Percentiles rank a stretch among this genome's conserved stretches.
phyloP scores from a whole-genome alignment of 768 basidiomycete species.

The Leucocoprinus sp. region DNA sequence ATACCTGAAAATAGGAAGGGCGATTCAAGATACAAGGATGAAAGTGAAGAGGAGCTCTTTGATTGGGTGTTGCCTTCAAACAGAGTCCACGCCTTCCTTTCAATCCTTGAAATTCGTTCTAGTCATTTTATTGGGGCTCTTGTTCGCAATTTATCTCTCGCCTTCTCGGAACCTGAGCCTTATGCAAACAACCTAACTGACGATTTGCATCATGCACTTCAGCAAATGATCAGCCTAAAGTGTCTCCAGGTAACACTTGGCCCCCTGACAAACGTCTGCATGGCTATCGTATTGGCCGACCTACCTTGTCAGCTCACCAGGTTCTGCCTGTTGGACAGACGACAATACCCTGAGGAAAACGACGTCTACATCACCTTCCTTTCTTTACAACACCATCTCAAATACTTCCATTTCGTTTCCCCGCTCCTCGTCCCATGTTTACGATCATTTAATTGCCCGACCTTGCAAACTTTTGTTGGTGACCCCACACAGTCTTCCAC shows the following conservation, averaged over 20 bases:
- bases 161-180: not conserved
- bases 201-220: not conserved
- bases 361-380: not conserved
- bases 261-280: not conserved
- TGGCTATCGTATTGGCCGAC: not conserved
- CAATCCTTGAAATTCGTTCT: not conserved
- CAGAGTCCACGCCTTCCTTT: not conserved
- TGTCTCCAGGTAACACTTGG: not conserved
- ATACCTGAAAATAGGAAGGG: not conserved
- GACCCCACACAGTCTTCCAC: not conserved
- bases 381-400: not conserved
- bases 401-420: not conserved
- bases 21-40: not conserved
- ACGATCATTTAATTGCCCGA: not conserved
- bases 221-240: not conserved
- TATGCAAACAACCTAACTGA: not conserved
- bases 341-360: not conserved
- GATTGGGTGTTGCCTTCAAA: not conserved
- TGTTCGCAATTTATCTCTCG: not conserved
- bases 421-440: not conserved
- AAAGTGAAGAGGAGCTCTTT: not conserved
- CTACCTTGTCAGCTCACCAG: not conserved
- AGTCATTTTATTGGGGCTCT: not conserved
- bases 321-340: not conserved
- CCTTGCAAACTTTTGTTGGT: not conserved